Conservation (phyloP, 2,329 filamentous ascomycete genomes). For the Hymenoscyphus occultus region DNA sequence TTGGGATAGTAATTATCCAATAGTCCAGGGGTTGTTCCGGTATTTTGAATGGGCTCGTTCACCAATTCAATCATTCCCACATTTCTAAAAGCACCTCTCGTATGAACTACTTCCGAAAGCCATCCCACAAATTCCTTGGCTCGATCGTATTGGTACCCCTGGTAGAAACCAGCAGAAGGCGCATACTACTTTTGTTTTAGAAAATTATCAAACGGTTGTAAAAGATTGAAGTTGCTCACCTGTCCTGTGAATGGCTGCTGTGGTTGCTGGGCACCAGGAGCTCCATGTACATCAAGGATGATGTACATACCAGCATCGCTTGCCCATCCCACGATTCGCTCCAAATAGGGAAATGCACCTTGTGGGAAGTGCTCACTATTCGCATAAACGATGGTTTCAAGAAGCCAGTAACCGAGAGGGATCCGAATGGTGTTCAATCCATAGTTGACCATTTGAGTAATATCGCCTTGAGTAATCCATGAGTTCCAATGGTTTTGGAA, state of each 20-base stretch:
- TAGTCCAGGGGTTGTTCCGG: slow-evolving; percentile 38
- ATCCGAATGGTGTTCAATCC: slow-evolving; percentile 49
- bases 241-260: slow-evolving; percentile 43
- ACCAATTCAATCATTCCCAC: slow-evolving; percentile 58
- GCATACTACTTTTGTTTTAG: slow-evolving; percentile 12
- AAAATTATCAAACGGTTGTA: not conserved
- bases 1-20: slow-evolving; percentile 47
- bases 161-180: slow-evolving; percentile 50
- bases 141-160: slow-evolving; percentile 54
- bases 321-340: slow-evolving; percentile 44
- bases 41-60: slow-evolving; percentile 52
- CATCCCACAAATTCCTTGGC: slow-evolving; percentile 52
- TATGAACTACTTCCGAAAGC: slow-evolving; percentile 52
- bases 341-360: slow-evolving; percentile 45
- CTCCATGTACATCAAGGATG: slow-evolving; percentile 49
- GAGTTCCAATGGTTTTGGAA: slow-evolving; percentile 32
- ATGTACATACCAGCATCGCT: slow-evolving; percentile 46
- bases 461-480: slow-evolving; percentile 47
- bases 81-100: slow-evolving; percentile 45
- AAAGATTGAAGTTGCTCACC: slow-evolving; percentile 12
- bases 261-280: slow-evolving; percentile 44
- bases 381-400: slow-evolving; percentile 43
- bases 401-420: slow-evolving; percentile 50
- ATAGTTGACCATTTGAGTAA: slow-evolving; percentile 43
- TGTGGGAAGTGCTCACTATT: slow-evolving; percentile 47